Evolutionary conservation across 1,284 basidiomycete genomes (phyloP), one percentile per base, ranked within the genome.

Genomic region (Leccinum fuscescens): DNA sequence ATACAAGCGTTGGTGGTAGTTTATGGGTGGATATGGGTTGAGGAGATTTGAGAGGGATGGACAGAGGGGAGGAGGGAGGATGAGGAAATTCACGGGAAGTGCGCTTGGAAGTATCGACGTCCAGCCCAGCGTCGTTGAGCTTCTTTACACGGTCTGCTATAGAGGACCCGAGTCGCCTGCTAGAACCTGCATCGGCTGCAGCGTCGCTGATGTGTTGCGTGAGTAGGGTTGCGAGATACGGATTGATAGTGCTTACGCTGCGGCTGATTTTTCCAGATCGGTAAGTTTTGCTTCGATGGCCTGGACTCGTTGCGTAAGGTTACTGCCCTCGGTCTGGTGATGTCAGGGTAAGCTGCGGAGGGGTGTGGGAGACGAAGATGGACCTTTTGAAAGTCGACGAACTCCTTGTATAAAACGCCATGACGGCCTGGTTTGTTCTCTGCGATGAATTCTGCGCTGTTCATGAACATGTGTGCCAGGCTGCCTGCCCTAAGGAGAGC

Each of bases 111-210:
- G 80, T 77, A 53, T 79, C 75, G 24, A 85, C 79, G 2, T 78
- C 76, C 54, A 92, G 69, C 5, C 89, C 89, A 55, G 82, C 84
- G 64, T 82, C 82, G 69, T 86, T 81, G n/a, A 92, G 74, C n/a
- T 86, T 82, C 63, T 80, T 82, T 69, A 90, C 79, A 56, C 89
- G 85, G 76, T 90, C 90, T 48, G 86, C 86, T 62, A 92, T 89
- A 54, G 81, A 84, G 6, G 77, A 80, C n/a, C 80, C 80, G 2
- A 80, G 66, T 62, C 77, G 80, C 59, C 65, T 78, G 48, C 77
- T 75, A 4, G 75, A 65, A 20, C 72, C 77, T 58, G 62, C 61
- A 50, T 64, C 65, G 24, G 63, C 37, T 55, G 57, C 68, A 61
- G 64, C 62, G 33, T 60, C 55, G 55, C 67, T 72, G 60, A 55